Base-by-base conservation (phyloP, 2,329 filamentous ascomycete genomes). In the Aureobasidium sp. region DNA sequence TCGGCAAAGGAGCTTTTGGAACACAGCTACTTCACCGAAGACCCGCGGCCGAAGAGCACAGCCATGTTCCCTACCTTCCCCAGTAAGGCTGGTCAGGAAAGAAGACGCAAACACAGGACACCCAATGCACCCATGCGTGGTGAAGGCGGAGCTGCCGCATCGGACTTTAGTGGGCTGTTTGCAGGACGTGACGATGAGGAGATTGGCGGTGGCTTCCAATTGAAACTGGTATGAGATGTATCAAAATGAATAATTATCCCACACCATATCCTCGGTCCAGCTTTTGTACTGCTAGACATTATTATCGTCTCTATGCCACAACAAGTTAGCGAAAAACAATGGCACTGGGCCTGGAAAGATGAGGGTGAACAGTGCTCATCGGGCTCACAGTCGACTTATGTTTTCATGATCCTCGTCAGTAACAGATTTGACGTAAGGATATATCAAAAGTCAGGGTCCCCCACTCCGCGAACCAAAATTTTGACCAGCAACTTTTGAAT, bases 61-160 rank as follows among this genome's bases (percentile, higher is more conserved):
- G 88, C 88, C 69, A 88, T 99, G 87, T 97, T 99, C 72, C 94
- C 94, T 2, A 97, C 94, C 0, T 99, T 97, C 73, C 94, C 94
- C 0, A 94, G 89, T 69, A 97, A 96, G 75, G 94, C 94, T 0
- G 91, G 91, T 1, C 89, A 94, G 79, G 94, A 99, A 79, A 88
- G 87, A 70, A 80, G 91, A 68, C 80, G 90, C 66, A 80, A 84
- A 41, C 80, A 84, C 64, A 85, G 86, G 64, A 92, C 87, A 66
- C 94, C 94, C 0, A 87, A 91, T 73, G 94, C 94, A 7, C 94
- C 94, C 0, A 84, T 83, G 42, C 81, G 93, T 36, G 92, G 91
- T 0, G 85, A 88, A 56, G 84, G 83, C 62, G 84, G 84, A 1
- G 75, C 73, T 66, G 72, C 73, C 63, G 78, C 76, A 56, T 72